Percentiles rank a stretch among this genome's conserved stretches.
phyloP scores from a whole-genome alignment of 441 rosid genomes.

The Manihot esculenta region DNA sequence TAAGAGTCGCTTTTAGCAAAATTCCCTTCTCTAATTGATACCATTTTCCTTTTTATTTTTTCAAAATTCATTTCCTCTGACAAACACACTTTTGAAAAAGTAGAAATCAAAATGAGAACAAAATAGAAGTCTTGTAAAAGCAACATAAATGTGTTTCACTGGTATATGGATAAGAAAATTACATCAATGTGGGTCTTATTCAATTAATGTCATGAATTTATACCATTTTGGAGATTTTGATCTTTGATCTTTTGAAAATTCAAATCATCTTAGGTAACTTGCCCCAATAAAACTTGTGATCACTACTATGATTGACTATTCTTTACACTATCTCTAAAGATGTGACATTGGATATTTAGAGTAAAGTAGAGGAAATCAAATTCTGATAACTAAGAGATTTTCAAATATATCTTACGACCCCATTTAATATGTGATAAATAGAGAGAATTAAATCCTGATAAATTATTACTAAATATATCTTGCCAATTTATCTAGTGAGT shows the following conservation, averaged over 20 bases:
- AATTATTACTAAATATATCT: no score
- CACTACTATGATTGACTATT: conserved; percentile 10
- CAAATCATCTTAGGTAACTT: conserved; percentile 10
- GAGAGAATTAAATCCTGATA: no score
- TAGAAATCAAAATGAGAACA: conserved; percentile 11
- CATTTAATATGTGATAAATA: no score
- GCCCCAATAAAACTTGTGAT: conserved; percentile 18
- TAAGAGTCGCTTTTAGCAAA: conserved; percentile 11
- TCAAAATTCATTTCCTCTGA: neutral
- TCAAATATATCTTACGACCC: no score
- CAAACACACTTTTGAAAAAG: conserved; percentile 7
- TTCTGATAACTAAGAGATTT: no score
- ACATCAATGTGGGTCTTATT: conserved; percentile 24
- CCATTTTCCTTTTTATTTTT: conserved; percentile 11
- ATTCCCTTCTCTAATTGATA: conserved; percentile 26
- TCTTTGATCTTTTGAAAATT: neutral
- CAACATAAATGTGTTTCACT: no score
- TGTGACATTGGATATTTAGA: no score
- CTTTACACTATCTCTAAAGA: conserved; percentile 6
- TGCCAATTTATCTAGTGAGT: no score
- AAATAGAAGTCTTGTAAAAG: conserved; percentile 23
- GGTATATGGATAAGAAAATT: conserved; percentile 34
- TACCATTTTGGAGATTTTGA: neutral
- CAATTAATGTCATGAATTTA: neutral
- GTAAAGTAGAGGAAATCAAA: no score